Base-by-base conservation (phyloP, 2,329 filamentous ascomycete genomes). In the Penicillium sp. region DNA sequence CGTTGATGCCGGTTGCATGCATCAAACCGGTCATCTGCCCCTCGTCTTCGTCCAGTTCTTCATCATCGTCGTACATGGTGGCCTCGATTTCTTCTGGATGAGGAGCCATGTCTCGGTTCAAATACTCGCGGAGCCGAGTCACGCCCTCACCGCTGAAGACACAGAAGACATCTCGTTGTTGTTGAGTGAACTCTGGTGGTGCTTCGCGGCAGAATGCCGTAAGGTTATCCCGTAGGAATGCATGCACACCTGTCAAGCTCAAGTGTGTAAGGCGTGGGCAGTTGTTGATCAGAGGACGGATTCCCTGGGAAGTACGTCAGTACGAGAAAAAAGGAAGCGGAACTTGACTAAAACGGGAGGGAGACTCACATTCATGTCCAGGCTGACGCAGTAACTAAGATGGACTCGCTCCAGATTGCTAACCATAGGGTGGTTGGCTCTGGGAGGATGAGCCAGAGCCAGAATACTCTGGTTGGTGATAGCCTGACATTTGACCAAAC, bases 141-240 rank as follows among this genome's bases (percentile, higher is more conserved):
- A 99, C 94, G 56, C 93, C 93, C 27, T 86, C 84, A 6, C 95
- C 94, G 1, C 93, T 97, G 75, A 99, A 99, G 55, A 99, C 95
- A 71, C 95, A 99, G 73, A 99, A 99, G 7, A 98, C 92, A 54
- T 94, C 89, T 62, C 95, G 87, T 75, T 99, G 95, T 71, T 97
- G 92, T 49, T 94, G 90, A 18, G 93, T 98, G 73, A 99, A 99
- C 76, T 98, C 95, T 60, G 84, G 77, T 39, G 95, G 95, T 1
- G 95, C 92, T 67, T 90, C 88, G 61, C 95, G 87, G 72, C 95
- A 98, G 74, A 92, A 98, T 6, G 83, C 81, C 54, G 92, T 89
- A 33, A 98, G 84, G 66, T 97, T 93, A 56, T 92, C 87, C 54
- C 90, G 86, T 35, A 96, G 83, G 73, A 99, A 99, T 1, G 92